A percentile compares a stretch with the other conserved stretches of the same genome.
phyloP scores from a whole-genome alignment of 2,329 filamentous ascomycete species.

The Helicocarpus griseus region DNA sequence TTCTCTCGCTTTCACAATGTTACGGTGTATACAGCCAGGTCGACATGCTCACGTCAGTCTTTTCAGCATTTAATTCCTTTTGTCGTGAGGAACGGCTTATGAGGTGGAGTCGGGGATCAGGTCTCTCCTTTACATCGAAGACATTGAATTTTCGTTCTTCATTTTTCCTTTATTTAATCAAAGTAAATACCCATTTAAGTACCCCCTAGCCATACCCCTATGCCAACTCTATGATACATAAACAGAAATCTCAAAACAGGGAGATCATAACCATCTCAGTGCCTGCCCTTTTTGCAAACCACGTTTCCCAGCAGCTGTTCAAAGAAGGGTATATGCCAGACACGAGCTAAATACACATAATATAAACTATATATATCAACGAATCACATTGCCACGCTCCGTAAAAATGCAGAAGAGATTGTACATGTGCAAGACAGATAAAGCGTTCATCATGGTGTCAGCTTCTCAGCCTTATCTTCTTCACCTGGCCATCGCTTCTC shows the following conservation, averaged over 20 bases:
- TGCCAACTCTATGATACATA: not conserved
- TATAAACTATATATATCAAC: not conserved
- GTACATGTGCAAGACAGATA: not conserved
- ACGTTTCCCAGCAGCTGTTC: not conserved
- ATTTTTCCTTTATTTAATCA: no score
- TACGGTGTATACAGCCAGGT: no score
- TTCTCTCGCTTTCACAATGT: no score
- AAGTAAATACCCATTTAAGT: not conserved
- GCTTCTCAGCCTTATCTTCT: conserved; percentile 18
- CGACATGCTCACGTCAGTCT: no score
- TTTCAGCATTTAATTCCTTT: not conserved
- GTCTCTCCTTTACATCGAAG: no score
- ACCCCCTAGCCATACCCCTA: not conserved
- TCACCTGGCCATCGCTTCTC: conserved; percentile 37
- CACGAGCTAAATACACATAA: not conserved
- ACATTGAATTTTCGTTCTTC: no score
- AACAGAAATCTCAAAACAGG: not conserved
- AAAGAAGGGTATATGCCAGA: conserved; percentile 2
- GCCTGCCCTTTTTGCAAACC: not conserved
- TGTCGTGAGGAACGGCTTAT: no score
- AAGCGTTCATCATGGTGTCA: not conserved
- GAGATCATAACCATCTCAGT: not conserved
- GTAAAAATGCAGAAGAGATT: not conserved
- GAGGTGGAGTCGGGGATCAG: no score
- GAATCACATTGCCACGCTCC: not conserved